Percentiles rank a stretch among this genome's conserved stretches.
phyloP scores from a whole-genome alignment of 1,284 basidiomycete species.

The Sphagnurus paluster region DNA sequence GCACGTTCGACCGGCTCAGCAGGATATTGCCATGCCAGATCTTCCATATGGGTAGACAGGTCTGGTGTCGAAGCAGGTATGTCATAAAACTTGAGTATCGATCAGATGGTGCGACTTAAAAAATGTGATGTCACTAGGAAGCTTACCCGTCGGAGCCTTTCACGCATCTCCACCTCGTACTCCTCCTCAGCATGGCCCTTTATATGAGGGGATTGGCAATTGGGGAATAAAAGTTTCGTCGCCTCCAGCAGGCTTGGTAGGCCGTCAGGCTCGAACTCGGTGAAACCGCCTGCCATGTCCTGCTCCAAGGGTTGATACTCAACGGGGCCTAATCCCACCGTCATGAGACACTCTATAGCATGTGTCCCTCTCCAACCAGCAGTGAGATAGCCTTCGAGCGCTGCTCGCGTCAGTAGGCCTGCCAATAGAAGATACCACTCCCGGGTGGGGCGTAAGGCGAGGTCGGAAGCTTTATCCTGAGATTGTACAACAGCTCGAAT shows the following conservation, averaged over 20 bases:
- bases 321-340: constrained; percentile 65
- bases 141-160: constrained; percentile 63
- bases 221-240: constrained; percentile 66
- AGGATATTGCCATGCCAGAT: constrained; percentile 76
- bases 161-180: constrained; percentile 64
- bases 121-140: constrained; percentile 25
- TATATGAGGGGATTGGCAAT: constrained; percentile 37
- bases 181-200: constrained; percentile 57
- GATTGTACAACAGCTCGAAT: constrained; percentile 6
- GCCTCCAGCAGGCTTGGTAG: constrained; percentile 68
- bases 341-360: constrained; percentile 70
- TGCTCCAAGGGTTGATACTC: constrained; percentile 19
- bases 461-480: constrained; percentile 39
- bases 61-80: constrained; percentile 69
- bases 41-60: constrained; percentile 76
- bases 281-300: constrained; percentile 44
- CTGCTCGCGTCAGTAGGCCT: constrained; percentile 74
- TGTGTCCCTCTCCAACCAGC: constrained; percentile 75
- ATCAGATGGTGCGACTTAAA: background rate
- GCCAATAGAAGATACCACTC: constrained; percentile 81
- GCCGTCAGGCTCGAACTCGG: constrained; percentile 73
- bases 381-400: constrained; percentile 78
- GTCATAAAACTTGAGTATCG: constrained; percentile 62
- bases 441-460: constrained; percentile 62
- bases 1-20: constrained; percentile 79